Base-by-base conservation (phyloP, 805 yeast species). In the Candida peoriensis region DNA sequence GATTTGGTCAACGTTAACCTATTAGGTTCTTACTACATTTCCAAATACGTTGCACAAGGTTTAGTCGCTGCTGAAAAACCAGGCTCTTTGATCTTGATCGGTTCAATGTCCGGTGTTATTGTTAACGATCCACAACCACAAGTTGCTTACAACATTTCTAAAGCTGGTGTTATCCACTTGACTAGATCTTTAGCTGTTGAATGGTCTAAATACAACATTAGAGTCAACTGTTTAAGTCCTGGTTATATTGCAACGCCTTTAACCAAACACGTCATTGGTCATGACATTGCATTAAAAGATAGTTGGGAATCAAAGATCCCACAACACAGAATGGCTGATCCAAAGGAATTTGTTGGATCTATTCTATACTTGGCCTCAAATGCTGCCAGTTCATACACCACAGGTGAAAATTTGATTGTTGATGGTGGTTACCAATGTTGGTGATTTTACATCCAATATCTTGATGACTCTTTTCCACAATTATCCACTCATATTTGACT, bases 401-500 rank as follows among this genome's bases (percentile, higher is more conserved):
- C 94, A 12, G 95, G 94, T 52, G 80, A 82, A 57, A 83, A 84
- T 61, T 61, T 85, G 61, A 76, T 81, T 20, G 90, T 82, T 38
- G 94, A 85, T 55, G 94, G 94, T 53, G 95, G 94, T 38, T 85
- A 83, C 68, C 81, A 81, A 48, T 79, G 87, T 47, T 83, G 90
- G 90, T 84, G 34, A 52, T 7, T 11, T 14, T n/a, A n/a, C n/a
- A n/a, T n/a, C n/a, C n/a, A n/a, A n/a, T n/a, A n/a, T n/a, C n/a
- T n/a, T n/a, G n/a, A n/a, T n/a, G n/a, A n/a, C n/a, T n/a, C n/a
- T n/a, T n/a, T n/a, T n/a, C n/a, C n/a, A n/a, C n/a, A n/a, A n/a
- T n/a, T n/a, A n/a, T n/a, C n/a, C n/a, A n/a, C n/a, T n/a, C n/a
- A n/a, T n/a, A n/a, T n/a, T n/a, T n/a, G n/a, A n/a, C n/a, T n/a